Evolutionary conservation across 768 basidiomycete genomes (phyloP).

Genomic region (Auriscalpium orientale): DNA sequence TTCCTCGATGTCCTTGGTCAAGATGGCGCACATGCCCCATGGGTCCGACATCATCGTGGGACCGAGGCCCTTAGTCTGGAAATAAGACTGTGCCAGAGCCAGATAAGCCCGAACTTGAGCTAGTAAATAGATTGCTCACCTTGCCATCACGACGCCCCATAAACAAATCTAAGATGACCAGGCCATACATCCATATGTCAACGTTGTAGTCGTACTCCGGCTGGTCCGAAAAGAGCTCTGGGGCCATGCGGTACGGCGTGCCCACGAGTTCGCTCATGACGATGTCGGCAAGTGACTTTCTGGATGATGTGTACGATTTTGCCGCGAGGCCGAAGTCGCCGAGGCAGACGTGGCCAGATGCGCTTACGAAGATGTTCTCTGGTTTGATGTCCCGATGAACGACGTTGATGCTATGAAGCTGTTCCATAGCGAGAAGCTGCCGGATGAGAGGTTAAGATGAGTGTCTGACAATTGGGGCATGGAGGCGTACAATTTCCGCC

Average conservation of each 20-base stretch:
- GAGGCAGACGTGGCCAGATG: not conserved
- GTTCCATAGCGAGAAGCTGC: constrained; percentile 2
- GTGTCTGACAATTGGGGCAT: not conserved
- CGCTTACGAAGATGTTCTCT: constrained; percentile 1
- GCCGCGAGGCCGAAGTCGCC: constrained; percentile 1
- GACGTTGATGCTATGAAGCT: not conserved
- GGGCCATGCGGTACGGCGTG: not conserved
- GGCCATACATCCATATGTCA: not conserved
- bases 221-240: not conserved
- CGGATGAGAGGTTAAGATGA: too few relatives aligned
- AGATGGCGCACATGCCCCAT: not conserved
- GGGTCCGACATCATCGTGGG: not conserved
- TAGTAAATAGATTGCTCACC: not conserved
- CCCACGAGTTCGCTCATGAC: not conserved
- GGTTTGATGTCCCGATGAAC: constrained; percentile 9
- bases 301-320: not conserved
- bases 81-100: not conserved
- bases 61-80: not conserved
- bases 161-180: not conserved
- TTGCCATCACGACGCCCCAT: not conserved
- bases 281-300: too few relatives aligned
- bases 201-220: not conserved
- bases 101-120: not conserved
- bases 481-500: not conserved
- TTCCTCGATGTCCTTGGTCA: not conserved